Percentiles rank a stretch among this genome's conserved stretches.
phyloP scores from a whole-genome alignment of 306 rosid genomes.

The Vigna hirtella region DNA sequence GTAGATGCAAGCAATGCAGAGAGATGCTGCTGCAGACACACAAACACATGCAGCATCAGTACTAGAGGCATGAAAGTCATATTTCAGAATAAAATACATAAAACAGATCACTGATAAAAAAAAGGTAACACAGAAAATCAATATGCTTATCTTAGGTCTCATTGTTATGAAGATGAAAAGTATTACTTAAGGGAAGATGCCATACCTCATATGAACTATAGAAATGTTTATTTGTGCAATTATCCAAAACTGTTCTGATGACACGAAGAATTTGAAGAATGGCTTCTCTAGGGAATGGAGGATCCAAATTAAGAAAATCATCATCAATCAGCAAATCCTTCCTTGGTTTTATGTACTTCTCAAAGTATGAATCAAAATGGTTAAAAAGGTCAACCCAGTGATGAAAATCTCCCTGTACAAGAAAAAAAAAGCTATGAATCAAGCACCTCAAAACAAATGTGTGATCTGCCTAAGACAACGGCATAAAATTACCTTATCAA shows the following conservation, averaged over 20 bases:
- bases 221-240: slow-evolving; percentile 96
- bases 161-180: background rate
- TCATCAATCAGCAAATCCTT: slow-evolving; percentile 93
- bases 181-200: slow-evolving; percentile 4
- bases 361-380: slow-evolving; percentile 97
- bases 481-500: slow-evolving; percentile 76
- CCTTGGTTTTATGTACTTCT: slow-evolving; percentile 88
- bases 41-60: slow-evolving; percentile 40
- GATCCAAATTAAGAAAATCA: slow-evolving; percentile 72
- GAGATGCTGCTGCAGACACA: slow-evolving; percentile 92
- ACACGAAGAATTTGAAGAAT: slow-evolving; percentile 94
- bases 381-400: slow-evolving; percentile 98
- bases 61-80: slow-evolving; percentile 15
- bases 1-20: slow-evolving; percentile 95
- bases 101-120: slow-evolving; percentile 13
- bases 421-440: slow-evolving; percentile 49
- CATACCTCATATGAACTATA: slow-evolving; percentile 94
- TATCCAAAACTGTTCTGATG: slow-evolving; percentile 87
- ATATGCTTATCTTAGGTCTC: slow-evolving; percentile 20
- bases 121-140: slow-evolving; percentile 18
- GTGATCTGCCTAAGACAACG: slow-evolving; percentile 30
- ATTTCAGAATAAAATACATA: slow-evolving; percentile 17
- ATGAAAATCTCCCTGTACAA: slow-evolving; percentile 95
- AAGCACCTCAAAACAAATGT: slow-evolving; percentile 42
- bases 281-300: slow-evolving; percentile 91